Evolutionary conservation across 1,284 basidiomycete genomes (phyloP), one percentile per base, ranked within the genome.

Genomic region (Volvariella surrecta): DNA sequence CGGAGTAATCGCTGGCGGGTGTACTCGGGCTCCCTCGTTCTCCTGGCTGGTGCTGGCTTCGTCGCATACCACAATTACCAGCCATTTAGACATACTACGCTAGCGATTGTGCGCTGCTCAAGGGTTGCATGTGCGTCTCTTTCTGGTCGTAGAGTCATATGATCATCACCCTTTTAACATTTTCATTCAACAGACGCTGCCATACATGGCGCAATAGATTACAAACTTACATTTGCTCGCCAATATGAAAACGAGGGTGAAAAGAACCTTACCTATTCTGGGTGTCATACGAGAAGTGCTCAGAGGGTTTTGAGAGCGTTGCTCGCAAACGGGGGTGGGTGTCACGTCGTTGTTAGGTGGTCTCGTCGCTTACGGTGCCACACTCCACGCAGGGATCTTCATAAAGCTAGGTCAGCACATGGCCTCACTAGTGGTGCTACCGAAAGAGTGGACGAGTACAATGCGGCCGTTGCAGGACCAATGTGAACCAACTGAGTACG

Each of bases 401-500:
- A 93, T 96, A 60, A 96, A 96, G 59, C 63, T 94, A 48, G 93
- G 91, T 1, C 91, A 96, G 59, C 92, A 96, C 61, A 79, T 99
- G 58, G 74, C 81, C 22, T 83, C 82, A 10, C 54, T 87, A 62
- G 50, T 67, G n/a, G 63, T 74, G 9, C 74, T 99, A 17, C 95
- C 96, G 1, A 70, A 73, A 32, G 93, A 97, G 64, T 82, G 81
- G 83, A 84, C 76, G 11, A 62, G 56, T 51, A 76, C 79, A 30
- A 76, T 79, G 75, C 61, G 71, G 37, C 73, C 71, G n/a, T 52
- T 95, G 37, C 89, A 94, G 59, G 91, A 93, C 61, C 83, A 83
- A 57, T 93, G 89, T 57, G 79, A 82, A 45, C 82, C 88, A 4
- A 91, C 88, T 1, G 71, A 78, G 0, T 82, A 82, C 50, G 73